Base-by-base conservation (phyloP, 164 flowering plant species). In the Kingdonia uniflora region DNA sequence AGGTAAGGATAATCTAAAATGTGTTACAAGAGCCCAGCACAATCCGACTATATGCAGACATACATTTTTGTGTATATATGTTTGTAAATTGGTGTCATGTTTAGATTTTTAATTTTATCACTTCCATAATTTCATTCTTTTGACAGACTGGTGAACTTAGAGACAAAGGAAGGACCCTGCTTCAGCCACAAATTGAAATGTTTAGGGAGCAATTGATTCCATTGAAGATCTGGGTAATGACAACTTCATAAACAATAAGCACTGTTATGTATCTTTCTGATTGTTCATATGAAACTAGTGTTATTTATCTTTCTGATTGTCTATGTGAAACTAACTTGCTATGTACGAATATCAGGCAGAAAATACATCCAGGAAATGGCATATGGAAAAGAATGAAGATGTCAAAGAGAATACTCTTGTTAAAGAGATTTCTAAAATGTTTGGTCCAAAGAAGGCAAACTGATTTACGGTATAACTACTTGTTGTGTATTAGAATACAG, bases 381-480 rank as follows among this genome's bases (percentile, higher is more conserved):
- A 65, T 57, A 21, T 74, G 26, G 72, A 80, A 39, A 74, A 60
- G 58, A 63, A 70, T 16, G 78, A 71, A 44, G 65, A 62, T 45
- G 29, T 74, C n/a, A 78, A 82, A 65, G 82, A 80, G 67, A 84
- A 71, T 52, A 75, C 76, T 24, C 50, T 90, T 1, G 19, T 84
- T 24, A 81, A 74, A 64, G 94, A 81, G 77, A 80, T 90, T 14
- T 73, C 94, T 0, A 86, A 72, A 61, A 65, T 53, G 46, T 65
- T 76, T 44, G 85, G 90, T 17, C 65, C 71, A 5, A 82, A 65
- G 68, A 43, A 29, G 35, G n/a, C n/a, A n/a, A 29, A 29, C 8
- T 29, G 8, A 29, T 3, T 8, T 29, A 29, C 35, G 4, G 8
- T 8, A 8, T 29, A n/a, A 29, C 35, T 29, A 8, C 35, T 29